phyloP scores from a whole-genome alignment of 2,329 filamentous ascomycete species.

The Stemphylium beticola region DNA sequence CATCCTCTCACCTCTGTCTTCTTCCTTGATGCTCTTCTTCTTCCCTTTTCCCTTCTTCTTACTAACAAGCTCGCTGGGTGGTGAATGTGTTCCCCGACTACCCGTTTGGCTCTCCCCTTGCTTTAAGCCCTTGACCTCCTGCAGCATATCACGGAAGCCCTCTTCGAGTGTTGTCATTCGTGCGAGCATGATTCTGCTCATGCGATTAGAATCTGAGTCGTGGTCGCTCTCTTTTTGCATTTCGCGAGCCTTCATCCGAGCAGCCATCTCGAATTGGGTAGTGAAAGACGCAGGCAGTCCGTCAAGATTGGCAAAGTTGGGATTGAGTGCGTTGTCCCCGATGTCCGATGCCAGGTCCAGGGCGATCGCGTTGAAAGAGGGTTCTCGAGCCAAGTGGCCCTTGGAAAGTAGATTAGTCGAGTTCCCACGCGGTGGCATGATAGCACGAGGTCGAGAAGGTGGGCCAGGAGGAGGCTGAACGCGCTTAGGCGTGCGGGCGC shows the following conservation, averaged over 20 bases:
- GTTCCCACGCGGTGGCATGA: conserved; percentile 57
- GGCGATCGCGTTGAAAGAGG: conserved; percentile 67
- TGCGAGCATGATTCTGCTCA: conserved; percentile 79
- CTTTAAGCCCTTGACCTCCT: conserved; percentile 74
- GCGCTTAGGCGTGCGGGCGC: conserved; percentile 54
- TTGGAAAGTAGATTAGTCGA: conserved; percentile 61
- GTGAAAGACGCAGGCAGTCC: conserved; percentile 77
- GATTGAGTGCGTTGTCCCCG: conserved; percentile 65
- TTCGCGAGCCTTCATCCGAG: conserved; percentile 31
- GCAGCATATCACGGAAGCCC: conserved; percentile 84
- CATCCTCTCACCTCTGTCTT: conserved; percentile 27
- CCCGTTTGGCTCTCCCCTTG: conserved; percentile 39
- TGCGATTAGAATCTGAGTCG: conserved; percentile 45
- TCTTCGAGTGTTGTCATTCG: conserved; percentile 94
- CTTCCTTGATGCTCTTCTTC: conserved; percentile 33
- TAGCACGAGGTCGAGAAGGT: conserved; percentile 39
- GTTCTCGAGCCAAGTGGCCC: conserved; percentile 55
- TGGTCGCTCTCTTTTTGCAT: conserved; percentile 31
- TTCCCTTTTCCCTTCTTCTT: conserved; percentile 42
- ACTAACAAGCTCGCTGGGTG: conserved; percentile 30
- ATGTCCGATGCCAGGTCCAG: conserved; percentile 77
- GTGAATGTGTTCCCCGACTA: conserved; percentile 37
- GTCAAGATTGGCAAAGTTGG: conserved; percentile 66
- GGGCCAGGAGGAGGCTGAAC: conserved; percentile 31
- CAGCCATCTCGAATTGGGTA: conserved; percentile 62